phyloP scores from a whole-genome alignment of 2,329 filamentous ascomycete species.

The Coleophoma crateriformis region DNA sequence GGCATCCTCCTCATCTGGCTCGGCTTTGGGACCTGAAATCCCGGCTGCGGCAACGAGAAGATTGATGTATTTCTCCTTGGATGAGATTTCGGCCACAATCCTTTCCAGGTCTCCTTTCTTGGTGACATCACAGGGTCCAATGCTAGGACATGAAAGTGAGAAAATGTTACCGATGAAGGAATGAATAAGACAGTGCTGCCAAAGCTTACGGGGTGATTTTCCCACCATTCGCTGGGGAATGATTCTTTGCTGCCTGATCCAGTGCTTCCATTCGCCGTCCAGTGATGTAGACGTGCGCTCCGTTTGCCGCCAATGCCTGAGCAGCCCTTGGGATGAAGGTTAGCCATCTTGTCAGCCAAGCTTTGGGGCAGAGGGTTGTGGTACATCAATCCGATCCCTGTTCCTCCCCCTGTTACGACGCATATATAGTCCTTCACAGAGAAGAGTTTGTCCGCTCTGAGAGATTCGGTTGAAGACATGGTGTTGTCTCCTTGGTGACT shows the following conservation, averaged over 20 bases:
- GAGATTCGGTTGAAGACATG: constrained; percentile 15
- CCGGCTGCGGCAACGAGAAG: constrained; percentile 54
- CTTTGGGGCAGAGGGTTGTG: constrained; percentile 11
- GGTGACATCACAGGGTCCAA: constrained; percentile 53
- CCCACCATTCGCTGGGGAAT: constrained; percentile 45
- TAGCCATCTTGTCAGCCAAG: constrained; percentile 28
- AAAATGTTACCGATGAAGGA: too few relatives aligned
- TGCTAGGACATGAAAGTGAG: constrained; percentile 9
- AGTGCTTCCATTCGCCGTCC: constrained; percentile 24
- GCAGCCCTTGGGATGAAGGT: constrained; percentile 22
- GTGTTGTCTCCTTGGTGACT: neutral
- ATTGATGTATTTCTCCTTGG: constrained; percentile 51
- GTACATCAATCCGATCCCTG: constrained; percentile 29
- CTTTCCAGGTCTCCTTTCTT: constrained; percentile 52
- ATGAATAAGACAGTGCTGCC: too few relatives aligned
- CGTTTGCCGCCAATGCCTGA: constrained; percentile 25
- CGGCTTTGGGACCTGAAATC: constrained; percentile 36
- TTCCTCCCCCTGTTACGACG: constrained; percentile 42
- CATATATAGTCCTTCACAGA: constrained; percentile 36
- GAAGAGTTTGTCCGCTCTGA: constrained; percentile 40
- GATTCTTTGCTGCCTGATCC: constrained; percentile 32
- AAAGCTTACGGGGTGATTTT: constrained; percentile 26
- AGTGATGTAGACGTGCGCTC: constrained; percentile 28
- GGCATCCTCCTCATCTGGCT: constrained; percentile 36
- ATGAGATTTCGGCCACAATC: constrained; percentile 45